Conservation (phyloP, 2,329 filamentous ascomycete genomes). For the Pseudogymnoascus sp. region DNA sequence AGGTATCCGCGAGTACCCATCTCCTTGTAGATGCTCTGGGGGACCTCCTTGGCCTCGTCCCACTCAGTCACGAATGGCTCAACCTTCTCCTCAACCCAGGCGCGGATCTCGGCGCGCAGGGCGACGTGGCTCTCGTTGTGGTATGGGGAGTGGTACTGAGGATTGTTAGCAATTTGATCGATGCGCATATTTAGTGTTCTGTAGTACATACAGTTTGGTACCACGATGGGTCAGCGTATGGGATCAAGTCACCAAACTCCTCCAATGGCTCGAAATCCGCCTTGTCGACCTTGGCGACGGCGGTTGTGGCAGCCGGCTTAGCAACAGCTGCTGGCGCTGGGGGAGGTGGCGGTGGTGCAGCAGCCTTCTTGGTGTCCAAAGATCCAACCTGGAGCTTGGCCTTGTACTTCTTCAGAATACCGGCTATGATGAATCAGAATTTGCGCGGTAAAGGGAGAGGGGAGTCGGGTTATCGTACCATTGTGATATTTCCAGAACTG, state of each 20-base stretch:
- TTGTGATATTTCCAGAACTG: conserved; percentile 31
- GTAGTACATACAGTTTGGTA: conserved; percentile 73
- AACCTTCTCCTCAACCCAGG: conserved; percentile 84
- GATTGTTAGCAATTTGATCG: conserved; percentile 8
- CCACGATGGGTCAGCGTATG: conserved; percentile 89
- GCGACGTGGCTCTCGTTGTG: conserved; percentile 91
- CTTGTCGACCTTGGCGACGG: conserved; percentile 32
- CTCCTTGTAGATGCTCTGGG: conserved; percentile 83
- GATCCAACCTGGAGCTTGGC: conserved; percentile 56
- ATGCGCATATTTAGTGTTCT: background rate
- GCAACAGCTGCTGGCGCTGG: conserved; percentile 39
- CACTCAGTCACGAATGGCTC: conserved; percentile 91
- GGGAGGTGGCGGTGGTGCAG: conserved; percentile 43
- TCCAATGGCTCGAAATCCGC: conserved; percentile 68
- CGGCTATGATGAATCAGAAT: conserved; percentile 13
- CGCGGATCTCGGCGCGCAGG: conserved; percentile 79
- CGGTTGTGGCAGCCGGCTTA: conserved; percentile 50
- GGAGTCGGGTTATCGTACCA: conserved; percentile 23
- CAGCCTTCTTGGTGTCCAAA: conserved; percentile 73
- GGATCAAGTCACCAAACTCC: conserved; percentile 75
- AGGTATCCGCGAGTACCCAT: conserved; percentile 92
- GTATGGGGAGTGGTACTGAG: conserved; percentile 88
- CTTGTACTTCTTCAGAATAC: conserved; percentile 46
- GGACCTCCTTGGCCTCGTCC: conserved; percentile 91
- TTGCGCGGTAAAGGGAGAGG: background rate